Base-by-base conservation (phyloP, 176 grass and related monocot genomes). In the Hordeum marinum region DNA sequence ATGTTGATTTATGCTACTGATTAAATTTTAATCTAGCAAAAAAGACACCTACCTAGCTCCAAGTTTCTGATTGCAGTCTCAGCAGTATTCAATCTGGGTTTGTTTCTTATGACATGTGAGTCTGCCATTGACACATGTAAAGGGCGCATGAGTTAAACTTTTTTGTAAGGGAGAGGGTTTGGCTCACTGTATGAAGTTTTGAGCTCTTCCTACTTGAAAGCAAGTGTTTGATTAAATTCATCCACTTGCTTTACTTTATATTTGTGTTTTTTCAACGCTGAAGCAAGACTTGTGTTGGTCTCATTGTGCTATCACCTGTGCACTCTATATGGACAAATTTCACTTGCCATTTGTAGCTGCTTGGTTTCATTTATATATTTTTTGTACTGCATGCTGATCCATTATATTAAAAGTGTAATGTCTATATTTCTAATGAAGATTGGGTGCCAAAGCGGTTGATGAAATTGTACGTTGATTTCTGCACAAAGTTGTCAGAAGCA, bases 401-500 rank as follows among this genome's bases (percentile, higher is more conserved):
- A 60, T 72, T n/a, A n/a, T 62, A 24, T 67, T 70, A 12, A 78
- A 85, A 85, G 52, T 24, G 39, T 27, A 34, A 18, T 55, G n/a
- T 68, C 20, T 42, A 64, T 52, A 52, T 52, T 52, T 52, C 6
- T 52, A 48, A 68, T 87, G 75, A 83, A 90, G 89, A 85, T 87
- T 98, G 96, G 96, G 93, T 98, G 40, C 96, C 91, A 76, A 98
- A 98, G 89, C 83, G 81, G 67, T 76, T 98, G 82, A 92, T 98
- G 83, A 98, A 98, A 87, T 85, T 94, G 69, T 98, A 98, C 3
- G 35, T 95, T 81, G 96, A 98, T 92, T 90, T 75, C 80, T 98
- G 96, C 78, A 81, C 60, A 36, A 98, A 95, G 85, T 82, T 87
- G 36, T 89, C 80, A 87, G 96, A 98, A 80, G 77, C 90, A 72